Base-by-base conservation (phyloP, 306 rosid species). In the Psophocarpus tetragonolobus region DNA sequence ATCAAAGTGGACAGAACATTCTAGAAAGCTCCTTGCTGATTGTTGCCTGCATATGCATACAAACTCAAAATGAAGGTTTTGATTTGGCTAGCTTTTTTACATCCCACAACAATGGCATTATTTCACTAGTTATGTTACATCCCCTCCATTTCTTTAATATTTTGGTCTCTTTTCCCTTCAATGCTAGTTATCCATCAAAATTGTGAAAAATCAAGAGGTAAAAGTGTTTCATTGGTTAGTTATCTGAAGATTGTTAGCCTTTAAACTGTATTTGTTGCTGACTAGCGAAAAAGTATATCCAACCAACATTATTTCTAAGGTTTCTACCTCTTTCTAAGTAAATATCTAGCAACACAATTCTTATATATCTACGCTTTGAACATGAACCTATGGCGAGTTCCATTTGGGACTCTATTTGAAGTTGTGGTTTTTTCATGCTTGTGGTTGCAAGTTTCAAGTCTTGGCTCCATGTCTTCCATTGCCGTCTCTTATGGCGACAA, bases 391-490 rank as follows among this genome's bases (percentile, higher is more conserved):
- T 78, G 86, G 84, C 75, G 75, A 80, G 79, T 74, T 69, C 71
- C 74, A 79, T 71, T 74, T 69, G 75, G 82, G 21, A 30, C 41
- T 86, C 24, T 80, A 17, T 6, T 76, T 76, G 26, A 68, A 54
- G 33, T 90, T 69, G 61, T 82, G 60, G 74, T 88, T 80, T 61
- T 93, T 26, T 83, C 91, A 75, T 84, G 80, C 62, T 73, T 87
- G 39, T 82, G 86, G 76, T 45, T 64, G 45, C 69, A 71, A 47
- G 92, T 86, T 63, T 87, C 86, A 20, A 90, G 97, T 79, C 82
- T 94, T 71, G 98, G 98, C 41, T 92, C 98, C 78, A 90, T 94
- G 97, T 88, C 98, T 81, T 84, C 93, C 82, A 76, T 88, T 81
- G 95, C 97, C n/a, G 82, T 84, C 23, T 92, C 98, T 65, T 94